Evolutionary conservation across 805 yeast species (phyloP).

Genomic region (Saccharomycopsis oosterbeekiorum): DNA sequence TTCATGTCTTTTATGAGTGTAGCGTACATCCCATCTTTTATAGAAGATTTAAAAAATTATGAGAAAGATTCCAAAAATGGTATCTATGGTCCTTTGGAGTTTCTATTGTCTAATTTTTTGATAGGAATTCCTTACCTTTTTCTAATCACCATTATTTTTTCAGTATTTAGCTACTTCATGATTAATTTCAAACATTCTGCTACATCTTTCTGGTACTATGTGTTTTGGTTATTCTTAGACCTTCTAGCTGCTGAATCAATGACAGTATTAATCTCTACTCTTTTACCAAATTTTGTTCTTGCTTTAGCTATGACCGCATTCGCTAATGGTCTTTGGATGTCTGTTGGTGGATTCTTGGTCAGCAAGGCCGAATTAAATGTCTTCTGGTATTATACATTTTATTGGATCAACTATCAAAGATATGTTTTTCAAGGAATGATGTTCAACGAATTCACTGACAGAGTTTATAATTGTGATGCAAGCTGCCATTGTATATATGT

Average conservation of each 20-base stretch:
- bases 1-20: conserved; percentile 37
- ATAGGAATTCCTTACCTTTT: conserved; percentile 32
- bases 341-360: conserved; percentile 34
- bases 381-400: conserved; percentile 34
- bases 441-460: conserved; percentile 29
- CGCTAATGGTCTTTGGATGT: conserved; percentile 36
- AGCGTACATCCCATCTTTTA: conserved; percentile 21
- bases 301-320: conserved; percentile 33
- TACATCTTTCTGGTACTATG: conserved; percentile 27
- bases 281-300: conserved; percentile 30
- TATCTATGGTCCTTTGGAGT: conserved; percentile 30
- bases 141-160: conserved; percentile 26
- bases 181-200: conserved; percentile 26
- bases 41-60: conserved; percentile 24
- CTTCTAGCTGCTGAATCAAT: conserved; percentile 33
- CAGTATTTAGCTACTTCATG: conserved; percentile 29
- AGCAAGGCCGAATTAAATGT: conserved; percentile 26
- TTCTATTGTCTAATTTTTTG: conserved; percentile 28
- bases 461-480: conserved; percentile 26
- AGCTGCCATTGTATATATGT: conserved; percentile 30
- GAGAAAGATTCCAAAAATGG: conserved; percentile 25
- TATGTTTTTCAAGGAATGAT: conserved; percentile 36
- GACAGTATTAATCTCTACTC: conserved; percentile 28
- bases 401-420: conserved; percentile 22
- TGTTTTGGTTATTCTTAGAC: conserved; percentile 32